These are phyloP conservation scores for Candida sp. DNA, from an alignment of 1,139 yeast genomes.

Conservation along the genomic window DNA sequence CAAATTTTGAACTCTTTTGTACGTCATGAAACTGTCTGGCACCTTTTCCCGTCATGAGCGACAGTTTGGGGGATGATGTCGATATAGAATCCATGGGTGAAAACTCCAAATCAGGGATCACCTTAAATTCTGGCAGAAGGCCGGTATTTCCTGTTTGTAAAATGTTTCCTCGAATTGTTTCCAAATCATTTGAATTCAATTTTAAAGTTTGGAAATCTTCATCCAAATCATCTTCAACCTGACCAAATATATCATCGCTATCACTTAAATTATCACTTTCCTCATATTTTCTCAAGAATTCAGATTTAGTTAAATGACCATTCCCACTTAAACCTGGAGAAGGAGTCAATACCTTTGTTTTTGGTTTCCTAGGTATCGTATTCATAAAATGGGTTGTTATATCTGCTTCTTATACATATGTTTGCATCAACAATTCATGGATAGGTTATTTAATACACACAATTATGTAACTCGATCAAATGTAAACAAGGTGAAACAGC, in stretches of 20 bases:
- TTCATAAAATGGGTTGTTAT: neutral
- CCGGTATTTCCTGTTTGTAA: neutral
- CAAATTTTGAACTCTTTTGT: conserved; percentile 6
- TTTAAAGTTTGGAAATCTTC: conserved; percentile 6
- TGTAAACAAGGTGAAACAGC: neutral
- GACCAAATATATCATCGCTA: conserved; percentile 30
- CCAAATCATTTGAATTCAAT: conserved; percentile 1
- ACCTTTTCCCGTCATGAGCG: conserved; percentile 2
- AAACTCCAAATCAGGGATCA: conserved; percentile 5
- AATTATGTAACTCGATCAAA: neutral
- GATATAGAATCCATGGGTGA: conserved; percentile 21
- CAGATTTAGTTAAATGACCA: conserved; percentile 4
- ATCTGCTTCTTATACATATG: neutral
- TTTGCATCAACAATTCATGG: neutral
- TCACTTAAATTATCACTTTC: conserved; percentile 10
- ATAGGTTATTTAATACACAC: neutral
- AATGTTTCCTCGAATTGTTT: neutral
- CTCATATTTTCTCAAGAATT: conserved; percentile 15
- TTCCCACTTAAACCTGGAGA: conserved; percentile 3
- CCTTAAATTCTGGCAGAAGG: neutral
- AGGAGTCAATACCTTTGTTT: conserved; percentile 1
- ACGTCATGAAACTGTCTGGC: conserved; percentile 5
- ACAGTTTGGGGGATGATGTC: conserved; percentile 21
- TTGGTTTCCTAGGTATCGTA: neutral
- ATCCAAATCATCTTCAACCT: conserved; percentile 14